Evolutionary conservation across 139 green algal genomes (phyloP).

Genomic region (Haematococcus sp.): DNA sequence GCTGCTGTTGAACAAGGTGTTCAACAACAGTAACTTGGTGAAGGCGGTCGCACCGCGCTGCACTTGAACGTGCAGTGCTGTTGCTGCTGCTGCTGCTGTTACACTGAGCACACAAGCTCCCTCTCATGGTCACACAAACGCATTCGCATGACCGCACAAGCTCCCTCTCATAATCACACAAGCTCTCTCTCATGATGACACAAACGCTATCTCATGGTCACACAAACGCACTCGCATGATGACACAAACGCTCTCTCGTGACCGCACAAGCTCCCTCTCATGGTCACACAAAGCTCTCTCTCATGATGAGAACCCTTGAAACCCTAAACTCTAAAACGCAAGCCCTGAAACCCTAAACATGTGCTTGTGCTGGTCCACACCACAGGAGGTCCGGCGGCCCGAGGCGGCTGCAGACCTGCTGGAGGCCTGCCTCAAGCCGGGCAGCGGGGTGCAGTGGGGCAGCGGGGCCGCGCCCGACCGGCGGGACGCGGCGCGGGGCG

Average conservation of each 20-base stretch:
- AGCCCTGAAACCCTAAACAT: no score
- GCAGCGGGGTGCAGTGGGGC: neutral
- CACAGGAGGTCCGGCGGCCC: conserved; percentile 31
- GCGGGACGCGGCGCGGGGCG: conserved; percentile 8
- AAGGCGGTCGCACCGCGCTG: no score
- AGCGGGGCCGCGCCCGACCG: conserved; percentile 1
- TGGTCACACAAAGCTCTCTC: neutral
- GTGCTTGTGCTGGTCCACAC: conserved; percentile 20
- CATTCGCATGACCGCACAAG: neutral
- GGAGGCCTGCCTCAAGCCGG: conserved; percentile 2
- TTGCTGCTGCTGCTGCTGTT: no score
- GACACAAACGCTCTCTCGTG: neutral
- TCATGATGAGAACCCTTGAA: no score
- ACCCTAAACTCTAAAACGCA: no score
- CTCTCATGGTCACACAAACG: neutral
- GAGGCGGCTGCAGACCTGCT: conserved; percentile 30
- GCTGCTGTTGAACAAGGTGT: neutral
- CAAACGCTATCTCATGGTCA: neutral
- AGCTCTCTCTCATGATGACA: neutral
- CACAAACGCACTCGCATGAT: neutral
- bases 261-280: neutral
- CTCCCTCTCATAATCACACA: neutral
- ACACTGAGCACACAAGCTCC: neutral
- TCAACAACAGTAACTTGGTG: no score
- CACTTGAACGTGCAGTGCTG: no score